phyloP scores from a whole-genome alignment of 1,284 basidiomycete species.

The Cutaneotrichosporon cavernicola region DNA sequence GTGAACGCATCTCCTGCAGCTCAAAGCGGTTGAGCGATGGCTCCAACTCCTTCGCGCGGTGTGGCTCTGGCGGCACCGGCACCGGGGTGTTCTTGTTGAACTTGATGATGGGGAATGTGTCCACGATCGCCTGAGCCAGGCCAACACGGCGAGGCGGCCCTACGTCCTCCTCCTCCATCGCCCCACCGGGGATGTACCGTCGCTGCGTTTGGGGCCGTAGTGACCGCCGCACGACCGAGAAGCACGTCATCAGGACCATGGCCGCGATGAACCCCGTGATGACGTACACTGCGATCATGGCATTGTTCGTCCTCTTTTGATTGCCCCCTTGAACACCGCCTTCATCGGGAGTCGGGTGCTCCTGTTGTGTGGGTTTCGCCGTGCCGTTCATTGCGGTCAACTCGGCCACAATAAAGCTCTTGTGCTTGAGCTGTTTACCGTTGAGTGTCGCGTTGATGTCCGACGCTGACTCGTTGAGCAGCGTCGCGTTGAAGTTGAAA shows the following conservation, averaged over 20 bases:
- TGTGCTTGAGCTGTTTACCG: slow-evolving; percentile 52
- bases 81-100: slow-evolving; percentile 57
- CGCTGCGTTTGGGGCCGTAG: slow-evolving; percentile 52
- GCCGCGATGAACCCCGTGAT: slow-evolving; percentile 81
- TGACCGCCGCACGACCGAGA: slow-evolving; percentile 61
- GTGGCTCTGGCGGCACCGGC: not conserved
- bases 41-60: not conserved
- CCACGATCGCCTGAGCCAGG: slow-evolving; percentile 81
- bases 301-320: slow-evolving; percentile 30
- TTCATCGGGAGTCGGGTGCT: slow-evolving; percentile 19
- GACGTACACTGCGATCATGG: slow-evolving; percentile 74
- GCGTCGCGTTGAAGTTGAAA: slow-evolving; percentile 58
- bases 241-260: slow-evolving; percentile 58
- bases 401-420: slow-evolving; percentile 63
- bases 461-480: slow-evolving; percentile 41
- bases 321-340: slow-evolving; percentile 15
- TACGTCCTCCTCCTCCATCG: slow-evolving; percentile 18
- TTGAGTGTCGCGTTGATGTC: slow-evolving; percentile 58
- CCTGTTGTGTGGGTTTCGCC: slow-evolving; percentile 36
- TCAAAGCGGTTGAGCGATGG: slow-evolving; percentile 5
- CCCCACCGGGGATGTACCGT: slow-evolving; percentile 20
- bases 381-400: slow-evolving; percentile 68
- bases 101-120: slow-evolving; percentile 90
- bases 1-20: slow-evolving; percentile 13
- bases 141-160: slow-evolving; percentile 62